Base-by-base conservation (phyloP, 306 rosid species). In the Pyrus betulifolia region DNA sequence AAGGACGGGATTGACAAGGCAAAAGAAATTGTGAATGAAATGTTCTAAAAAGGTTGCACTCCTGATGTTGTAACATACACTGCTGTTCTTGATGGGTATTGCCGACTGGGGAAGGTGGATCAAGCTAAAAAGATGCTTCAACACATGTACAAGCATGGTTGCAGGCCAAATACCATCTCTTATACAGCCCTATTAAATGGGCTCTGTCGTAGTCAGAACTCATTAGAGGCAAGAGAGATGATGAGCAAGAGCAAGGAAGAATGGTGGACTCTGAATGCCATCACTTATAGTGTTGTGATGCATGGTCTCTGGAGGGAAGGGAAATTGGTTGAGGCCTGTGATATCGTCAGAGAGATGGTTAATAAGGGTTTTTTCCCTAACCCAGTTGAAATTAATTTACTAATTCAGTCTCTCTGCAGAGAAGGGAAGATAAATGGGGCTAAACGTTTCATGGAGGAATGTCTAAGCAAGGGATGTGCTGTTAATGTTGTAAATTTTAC, bases 11-110 rank as follows among this genome's bases (percentile, higher is more conserved):
- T 87, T n/a, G 89, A 42, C 23, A 87, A 80, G 76, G 95, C 96
- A 49, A 92, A 87, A 82, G 88, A 82, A 81, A 80, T 94, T 78
- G 93, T 91, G 70, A 83, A 65, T 60, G 79, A 86, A 75, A 94
- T 94, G 98, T 83, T 87, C 76, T 78, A 77, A 15, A 87, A 81
- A 75, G 93, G 92, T 59, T 90, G 93, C 85, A 78, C 55, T 70
- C 97, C 98, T 49, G 97, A 95, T 84, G 98, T 92, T 45, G 97
- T 90, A 74, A 95, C 97, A 49, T 89, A 90, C 70, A 92, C 92
- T 84, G 66, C 96, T 52, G 90, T 92, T 73, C 80, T 90, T 19
- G 83, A 90, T 51, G 92, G 97, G 64, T 87, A 87, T 82, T 91
- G 93, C 74, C 88, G 90, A 46, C 30, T 78, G n/a, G 97, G 91